phyloP scores from a whole-genome alignment of 768 basidiomycete species.

The Rossbeevera mucosa region DNA sequence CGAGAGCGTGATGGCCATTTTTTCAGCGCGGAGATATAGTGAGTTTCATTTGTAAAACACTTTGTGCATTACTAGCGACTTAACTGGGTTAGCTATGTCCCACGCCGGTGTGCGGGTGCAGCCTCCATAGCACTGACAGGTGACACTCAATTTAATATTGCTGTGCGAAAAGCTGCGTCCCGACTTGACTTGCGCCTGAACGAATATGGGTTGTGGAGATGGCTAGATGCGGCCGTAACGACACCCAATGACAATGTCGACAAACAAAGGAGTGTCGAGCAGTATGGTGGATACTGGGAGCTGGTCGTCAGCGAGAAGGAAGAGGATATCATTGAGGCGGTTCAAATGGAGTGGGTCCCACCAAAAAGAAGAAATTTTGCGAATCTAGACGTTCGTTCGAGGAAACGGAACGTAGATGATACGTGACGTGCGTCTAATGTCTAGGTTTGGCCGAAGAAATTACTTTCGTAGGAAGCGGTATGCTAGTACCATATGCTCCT shows the following conservation, averaged over 20 bases:
- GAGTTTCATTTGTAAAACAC: background rate
- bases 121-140: conserved; percentile 55
- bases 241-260: background rate
- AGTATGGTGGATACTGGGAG: conserved; percentile 21
- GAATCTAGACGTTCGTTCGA: conserved; percentile 8
- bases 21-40: conserved; percentile 34
- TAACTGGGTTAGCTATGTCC: conserved; percentile 15
- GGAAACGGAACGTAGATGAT: conserved; percentile 2
- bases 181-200: conserved; percentile 48
- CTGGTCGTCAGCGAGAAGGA: conserved; percentile 21
- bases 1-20: conserved; percentile 34
- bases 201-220: conserved; percentile 63
- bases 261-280: conserved; percentile 5
- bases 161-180: conserved; percentile 40
- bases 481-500: conserved; percentile 82
- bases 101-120: conserved; percentile 37
- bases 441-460: background rate
- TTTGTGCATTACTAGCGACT: background rate
- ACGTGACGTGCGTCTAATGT: background rate
- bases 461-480: conserved; percentile 8
- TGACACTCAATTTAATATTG: conserved; percentile 43
- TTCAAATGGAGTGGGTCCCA: conserved; percentile 26
- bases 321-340: conserved; percentile 23
- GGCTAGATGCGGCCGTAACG: conserved; percentile 27
- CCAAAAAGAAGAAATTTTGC: conserved; percentile 26